phyloP scores from a whole-genome alignment of 2,329 filamentous ascomycete genomes.

The Fusarium subglutinans region DNA sequence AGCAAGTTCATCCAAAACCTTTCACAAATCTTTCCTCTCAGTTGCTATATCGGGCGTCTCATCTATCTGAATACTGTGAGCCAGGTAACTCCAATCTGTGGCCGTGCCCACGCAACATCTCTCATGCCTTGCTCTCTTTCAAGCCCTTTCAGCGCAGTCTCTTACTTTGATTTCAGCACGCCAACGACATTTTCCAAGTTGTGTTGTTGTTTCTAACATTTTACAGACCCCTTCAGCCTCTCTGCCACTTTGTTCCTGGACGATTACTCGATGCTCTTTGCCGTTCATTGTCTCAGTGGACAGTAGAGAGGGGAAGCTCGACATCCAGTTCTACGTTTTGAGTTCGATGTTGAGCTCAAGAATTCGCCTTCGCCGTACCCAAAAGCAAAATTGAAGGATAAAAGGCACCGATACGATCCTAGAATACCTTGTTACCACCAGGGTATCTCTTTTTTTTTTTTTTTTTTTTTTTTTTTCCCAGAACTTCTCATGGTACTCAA shows the following conservation, averaged over 20 bases:
- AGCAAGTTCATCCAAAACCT: neutral
- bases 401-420: neutral
- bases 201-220: neutral
- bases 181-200: neutral
- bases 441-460: neutral
- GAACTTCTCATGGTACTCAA: slow-evolving; percentile 1
- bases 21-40: neutral
- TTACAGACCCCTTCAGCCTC: neutral
- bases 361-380: neutral
- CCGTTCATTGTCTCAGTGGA: neutral
- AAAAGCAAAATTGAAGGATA: neutral
- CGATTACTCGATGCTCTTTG: neutral
- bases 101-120: slow-evolving; percentile 7
- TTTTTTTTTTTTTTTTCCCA: too few relatives aligned
- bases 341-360: neutral
- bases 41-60: neutral
- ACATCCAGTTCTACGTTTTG: neutral
- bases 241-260: neutral
- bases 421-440: neutral
- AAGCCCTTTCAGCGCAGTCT: neutral
- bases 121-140: slow-evolving; percentile 3
- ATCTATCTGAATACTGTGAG: neutral
- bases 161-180: neutral
- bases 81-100: slow-evolving; percentile 13
- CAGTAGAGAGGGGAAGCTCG: neutral